Base-by-base conservation (phyloP, 164 flowering plant genomes). In the Santalum album region DNA sequence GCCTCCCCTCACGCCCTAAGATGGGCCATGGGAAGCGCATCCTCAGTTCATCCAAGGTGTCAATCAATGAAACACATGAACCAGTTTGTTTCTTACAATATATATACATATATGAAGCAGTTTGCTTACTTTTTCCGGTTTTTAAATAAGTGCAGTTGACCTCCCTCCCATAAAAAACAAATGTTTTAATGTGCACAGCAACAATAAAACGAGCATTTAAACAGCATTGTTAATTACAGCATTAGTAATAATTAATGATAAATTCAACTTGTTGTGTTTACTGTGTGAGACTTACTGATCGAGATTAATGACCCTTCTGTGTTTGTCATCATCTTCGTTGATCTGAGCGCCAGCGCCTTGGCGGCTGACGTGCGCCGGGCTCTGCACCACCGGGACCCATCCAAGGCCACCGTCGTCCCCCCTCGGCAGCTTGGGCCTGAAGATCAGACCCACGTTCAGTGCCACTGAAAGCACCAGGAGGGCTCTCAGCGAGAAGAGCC, bases 261-360 rank as follows among this genome's bases (percentile, higher is more conserved):
- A 36, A 36, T 18, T 49, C 12, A 4, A 39, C 25, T 3, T 18
- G 16, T 1, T n/a, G n/a, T n/a, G n/a, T n/a, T n/a, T n/a, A n/a
- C n/a, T n/a, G n/a, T n/a, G n/a, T n/a, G n/a, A n/a, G 15, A 73
- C 87, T 77, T 68, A 87, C 96, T 78, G 88, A 52, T 85, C 90
- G 1, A 87, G 82, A 58, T 87, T 81, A 55, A 87, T 69, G 15
- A 83, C 65, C 53, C 59, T 65, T 21, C 65, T 68, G 20, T 17
- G 47, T 35, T 24, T 69, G n/a, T 58, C 70, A 18, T 43, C 64
- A 0, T 6, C 20, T 18, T 17, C 35, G 42, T 34, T 23, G 9
- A 22, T n/a, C 24, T 35, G 15, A 17, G 3, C 49, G 15, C 15
- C 39, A 25, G 5, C 12, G 2, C 7, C 3, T 21, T 4, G 1